Percentiles rank a stretch among this genome's conserved stretches.
phyloP scores from a whole-genome alignment of 805 yeast species.

The Lipomyces yamanashiensis region DNA sequence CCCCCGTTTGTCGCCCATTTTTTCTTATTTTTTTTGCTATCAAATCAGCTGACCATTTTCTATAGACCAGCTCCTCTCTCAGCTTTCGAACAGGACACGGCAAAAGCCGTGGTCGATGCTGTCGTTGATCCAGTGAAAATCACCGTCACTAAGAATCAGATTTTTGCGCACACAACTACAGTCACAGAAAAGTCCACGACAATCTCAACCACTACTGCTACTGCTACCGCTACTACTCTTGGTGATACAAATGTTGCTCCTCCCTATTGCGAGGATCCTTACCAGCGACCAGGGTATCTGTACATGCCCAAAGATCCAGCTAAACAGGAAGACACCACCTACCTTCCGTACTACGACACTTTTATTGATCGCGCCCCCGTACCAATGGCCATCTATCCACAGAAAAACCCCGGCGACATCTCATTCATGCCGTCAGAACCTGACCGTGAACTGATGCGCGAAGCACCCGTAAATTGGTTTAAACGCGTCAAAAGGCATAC shows the following conservation, averaged over 20 bases:
- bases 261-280: constrained; percentile 27
- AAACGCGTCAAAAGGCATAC: constrained; percentile 9
- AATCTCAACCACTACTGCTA: not conserved
- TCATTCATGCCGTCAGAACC: not conserved
- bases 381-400: constrained; percentile 9
- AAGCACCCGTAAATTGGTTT: constrained; percentile 24
- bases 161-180: not conserved
- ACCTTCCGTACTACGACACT: constrained; percentile 16
- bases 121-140: not conserved
- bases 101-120: not conserved
- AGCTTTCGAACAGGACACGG: not conserved
- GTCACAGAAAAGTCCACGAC: not conserved
- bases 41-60: no score
- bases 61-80: not conserved
- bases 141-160: not conserved
- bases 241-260: not conserved
- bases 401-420: not conserved
- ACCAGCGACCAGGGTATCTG: constrained; percentile 28
- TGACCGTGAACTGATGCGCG: constrained; percentile 7
- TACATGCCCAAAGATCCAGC: not conserved
- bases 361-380: not conserved
- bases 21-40: no score
- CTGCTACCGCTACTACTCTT: not conserved
- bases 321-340: not conserved
- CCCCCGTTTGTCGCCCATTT: not conserved